Evolutionary conservation across 345 rosid species (phyloP), one percentile per base, ranked within the genome.

Genomic region (Pistacia atlantica): DNA sequence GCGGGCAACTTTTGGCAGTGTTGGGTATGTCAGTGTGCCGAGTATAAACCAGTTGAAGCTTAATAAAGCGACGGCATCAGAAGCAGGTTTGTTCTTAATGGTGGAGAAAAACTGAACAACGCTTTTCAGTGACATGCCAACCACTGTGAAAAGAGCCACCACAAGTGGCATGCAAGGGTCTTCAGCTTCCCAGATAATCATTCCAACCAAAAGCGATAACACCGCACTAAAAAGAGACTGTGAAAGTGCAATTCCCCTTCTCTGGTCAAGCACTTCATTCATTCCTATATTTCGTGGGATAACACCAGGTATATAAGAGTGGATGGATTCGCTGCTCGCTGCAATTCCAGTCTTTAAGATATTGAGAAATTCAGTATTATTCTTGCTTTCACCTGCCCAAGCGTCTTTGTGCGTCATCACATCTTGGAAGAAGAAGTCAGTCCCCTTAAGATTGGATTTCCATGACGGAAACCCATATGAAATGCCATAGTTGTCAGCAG

Each of bases 21-120:
- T 80, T 0, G 95, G 97, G 76, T 85, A 93, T 37, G 92, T 85
- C 13, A 95, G 95, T 0, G 89, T 82, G 58, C 98, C 98, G 0
- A 95, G 89, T 11, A 93, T 77, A 80, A 95, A 95, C 90, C 96
- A 92, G 69, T 93, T 93, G 67, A 95, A 83, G 84, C 93, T 95
- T 81, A 95, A 73, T 51, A 95, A 84, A 54, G 97, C 93, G 57
- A 90, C 86, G 3, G 94, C 97, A 76, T 95, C 93, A 38, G 89
- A 88, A 69, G 93, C 93, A 37, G 92, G 93, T 73, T 81, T 90
- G 85, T 89, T 85, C 76, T 75, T 85, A 76, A 88, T 79, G 4
- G 85, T 89, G 28, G 89, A 90, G 90, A 92, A 89, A 75, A 90
- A 83, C 73, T 86, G 85, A 75, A 92, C 79, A 63, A 91, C 93